Evolutionary conservation across 2,329 filamentous ascomycete genomes (phyloP), one percentile per base, ranked within the genome.

Genomic region (Nemania bipapillata): DNA sequence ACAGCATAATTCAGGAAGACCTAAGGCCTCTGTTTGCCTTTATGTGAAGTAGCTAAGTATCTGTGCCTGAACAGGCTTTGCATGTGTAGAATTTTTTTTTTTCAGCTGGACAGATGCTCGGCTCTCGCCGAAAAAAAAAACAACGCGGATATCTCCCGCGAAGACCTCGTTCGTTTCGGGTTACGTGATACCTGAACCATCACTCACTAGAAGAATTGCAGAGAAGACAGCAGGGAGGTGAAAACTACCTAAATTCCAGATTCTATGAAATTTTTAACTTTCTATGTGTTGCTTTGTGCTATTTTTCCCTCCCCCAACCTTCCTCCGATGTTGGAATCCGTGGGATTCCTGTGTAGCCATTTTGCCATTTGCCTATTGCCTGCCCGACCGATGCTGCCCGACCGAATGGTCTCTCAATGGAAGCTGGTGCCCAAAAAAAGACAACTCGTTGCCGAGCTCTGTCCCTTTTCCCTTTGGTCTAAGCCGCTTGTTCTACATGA

Each of bases 401-500:
- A 68, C 65, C 55, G 35, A 49, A 64, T 53, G 7, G 56, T 49
- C 37, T 35, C 57, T 56, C 52, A 59, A 32, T 20, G 17, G 55
- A 65, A 47, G 63, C 66, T 63, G 53, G 59, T 69, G 66, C 63
- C 63, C 56, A 65, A 63, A 57, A 65, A 42, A 57, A 59, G 58
- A 59, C 57, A 42, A 28, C 62, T 35, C 57, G 57, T 66, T 55
- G 65, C 65, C 65, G 68, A 61, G 65, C 54, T 52, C 20, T 37
- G 42, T 52, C 62, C 32, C 37, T 53, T 64, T 35, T 24, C 49
- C 63, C 40, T 57, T 47, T 50, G 58, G 58, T 68, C 66, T 69
- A 70, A 30, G 62, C 68, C 62, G 35, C 32, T 68, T 68, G 68
- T 65, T 62, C 62, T 70, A 70, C 68, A 70, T 63, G 68, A 42